Base-by-base conservation (phyloP, 2,329 filamentous ascomycete species). In the Tolypocladium guangdongense region DNA sequence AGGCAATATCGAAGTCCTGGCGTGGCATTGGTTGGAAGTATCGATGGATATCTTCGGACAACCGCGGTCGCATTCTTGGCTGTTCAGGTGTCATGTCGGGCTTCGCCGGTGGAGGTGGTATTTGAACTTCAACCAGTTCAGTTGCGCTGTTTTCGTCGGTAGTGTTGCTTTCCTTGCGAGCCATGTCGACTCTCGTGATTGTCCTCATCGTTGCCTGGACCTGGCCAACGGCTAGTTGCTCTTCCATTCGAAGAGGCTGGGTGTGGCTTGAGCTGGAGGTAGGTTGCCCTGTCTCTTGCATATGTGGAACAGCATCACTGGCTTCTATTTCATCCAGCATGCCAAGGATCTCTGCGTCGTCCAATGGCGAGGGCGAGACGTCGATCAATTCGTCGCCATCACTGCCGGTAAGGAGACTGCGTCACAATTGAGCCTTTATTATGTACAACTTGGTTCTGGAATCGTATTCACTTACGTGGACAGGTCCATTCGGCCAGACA, bases 1-100 rank as follows among this genome's bases (percentile, higher is more conserved):
- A 63, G 50, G 65, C 65, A 58, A 71, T 71, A 20, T 66, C 56
- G 43, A 71, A 67, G 20, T 62, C 59, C 18, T 60, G 48, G 16
- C 57, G 53, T 14, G 52, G 52, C 18, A 52, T 57, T 8, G 62
- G 57, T 30, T 56, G 61, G 38, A 71, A 66, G 56, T 68, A 71
- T 35, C 55, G 59, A 33, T 64, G 59, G 52, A 71, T 71, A 18
- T 59, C 61, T 46, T 62, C 58, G n/a, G 55, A 54, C 27, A 52
- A 54, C 18, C 53, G 54, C 32, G 36, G 37, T 47, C 50, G 55
- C 43, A 47, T 55, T 49, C 39, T 55, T 53, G 33, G 39, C 49
- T 39, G 32, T 10, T 47, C 53, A 16, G 20, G 50, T 50, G 43
- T n/a, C 14, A 18, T 4, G 4, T 54, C 20, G 27, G 39, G 16